Base-by-base conservation (phyloP, 192 early-diverging fungal genomes). In the Piromyces finnis region DNA sequence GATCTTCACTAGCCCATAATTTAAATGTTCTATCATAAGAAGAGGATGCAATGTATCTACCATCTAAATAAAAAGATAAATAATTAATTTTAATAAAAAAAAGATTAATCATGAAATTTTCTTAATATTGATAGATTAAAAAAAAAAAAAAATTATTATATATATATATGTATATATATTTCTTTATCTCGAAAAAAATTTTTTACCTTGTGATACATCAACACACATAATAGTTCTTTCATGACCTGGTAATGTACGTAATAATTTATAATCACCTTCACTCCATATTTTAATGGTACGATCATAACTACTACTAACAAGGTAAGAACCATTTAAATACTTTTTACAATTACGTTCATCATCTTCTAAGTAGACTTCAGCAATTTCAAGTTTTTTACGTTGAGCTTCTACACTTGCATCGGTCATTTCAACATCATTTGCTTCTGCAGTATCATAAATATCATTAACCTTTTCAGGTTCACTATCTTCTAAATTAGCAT, bases 1-100 rank as follows among this genome's bases (percentile, higher is more conserved):
- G 37, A 39, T 39, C 37, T 39, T 93, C 92, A 12, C 89, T 84
- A 59, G 87, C 87, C 92, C 92, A 97, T 17, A 99, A 87, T 85
- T 99, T 99, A 85, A 98, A 97, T 0, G 97, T 97, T 37, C 96
- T 90, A 84, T 99, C 97, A 81, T 91, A 97, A 16, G 93, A 93
- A 59, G 92, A 86, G 7, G 96, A 96, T 1, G 89, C 95, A 84
- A 99, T 90, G 82, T 90, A 97, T 79, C 88, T 87, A 37, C 94
- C 93, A 85, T 99, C 91, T 84, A 83, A 29, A 78, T 77, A 28
- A 36, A 59, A 11, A 28, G n/a, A 36, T 15, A 41, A 28, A 79
- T 15, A 16, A 22, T 12, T 41, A 79, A 29, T 9, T 22, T 77
- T 29, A 15, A 29, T 28, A 36, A 32, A 16, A 13, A 15, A 12